Evolutionary conservation across 495 filamentous ascomycete species (phyloP), one percentile per base, ranked within the genome.

Genomic region (Talaromyces thailandensis): DNA sequence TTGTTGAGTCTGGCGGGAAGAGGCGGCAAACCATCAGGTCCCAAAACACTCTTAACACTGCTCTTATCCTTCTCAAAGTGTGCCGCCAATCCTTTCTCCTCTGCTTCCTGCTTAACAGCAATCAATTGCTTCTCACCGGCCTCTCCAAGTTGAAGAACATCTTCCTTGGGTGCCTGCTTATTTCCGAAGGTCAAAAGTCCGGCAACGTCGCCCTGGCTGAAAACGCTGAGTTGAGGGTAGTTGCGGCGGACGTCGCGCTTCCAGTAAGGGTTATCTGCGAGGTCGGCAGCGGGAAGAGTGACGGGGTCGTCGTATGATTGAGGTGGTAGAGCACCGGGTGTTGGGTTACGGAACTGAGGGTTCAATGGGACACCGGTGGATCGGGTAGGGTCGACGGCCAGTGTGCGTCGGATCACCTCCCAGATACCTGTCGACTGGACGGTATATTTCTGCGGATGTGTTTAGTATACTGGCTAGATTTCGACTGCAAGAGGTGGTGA

Each of bases 211-310:
- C 83, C 86, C 78, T 96, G 94, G 53, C 76, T 87, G 59, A 98
- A 84, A 32, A 88, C 84, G 67, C 88, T 92, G 52, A 89, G 80
- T 61, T 81, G 81, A n/a, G 95, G 89, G 78, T 98, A 98, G 69
- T 81, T 84, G 68, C 95, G 86, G 56, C 94, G 88, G 58, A 79
- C 75, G 67, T 98, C 94, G 61, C 94, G 92, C 79, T 95, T 95
- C 90, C 92, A 98, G 84, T 98, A 98, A 43, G 94, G 85, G 75
- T 98, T 98, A 70, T 96, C 94, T 67, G 94, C 94, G 65, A 98
- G 85, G 74, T 99, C 94, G 61, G 85, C 92, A 2, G 94, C 90
- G n/a, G 95, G 94, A 0, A 89, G 35, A 12, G 93, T 97, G 56
- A 95, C 90, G 16, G 92, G 92, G 70, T 98, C 95, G 72, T 90